Conservation (phyloP, 371 early-diverging fungal genomes). For the Lichtheimia corymbifera region DNA sequence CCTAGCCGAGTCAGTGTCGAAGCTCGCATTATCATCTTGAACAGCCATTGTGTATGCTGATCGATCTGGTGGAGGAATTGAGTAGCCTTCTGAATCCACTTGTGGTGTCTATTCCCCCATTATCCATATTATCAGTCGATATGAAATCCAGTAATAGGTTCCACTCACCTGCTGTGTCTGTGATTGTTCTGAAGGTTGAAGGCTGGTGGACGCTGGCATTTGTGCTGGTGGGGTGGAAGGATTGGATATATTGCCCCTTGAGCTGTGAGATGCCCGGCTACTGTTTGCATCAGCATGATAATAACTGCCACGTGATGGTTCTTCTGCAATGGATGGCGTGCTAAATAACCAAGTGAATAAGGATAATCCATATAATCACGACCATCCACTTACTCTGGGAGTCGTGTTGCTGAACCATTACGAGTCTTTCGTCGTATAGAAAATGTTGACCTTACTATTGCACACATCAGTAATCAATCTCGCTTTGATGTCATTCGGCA, state of each 20-base stretch:
- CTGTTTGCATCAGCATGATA: conserved; percentile 1
- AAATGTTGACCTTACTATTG: conserved; percentile 11
- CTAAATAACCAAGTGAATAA: background rate
- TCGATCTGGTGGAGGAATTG: conserved; percentile 43
- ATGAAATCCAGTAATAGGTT: too few species aligned
- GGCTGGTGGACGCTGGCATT: background rate
- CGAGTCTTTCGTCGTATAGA: conserved; percentile 17
- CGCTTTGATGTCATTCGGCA: background rate
- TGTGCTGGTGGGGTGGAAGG: background rate
- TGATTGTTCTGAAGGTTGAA: background rate
- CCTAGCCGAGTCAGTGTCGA: conserved; percentile 9
- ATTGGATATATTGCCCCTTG: background rate
- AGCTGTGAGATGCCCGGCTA: background rate
- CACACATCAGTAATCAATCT: background rate
- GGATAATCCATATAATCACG: background rate
- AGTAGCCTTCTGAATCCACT: conserved; percentile 47
- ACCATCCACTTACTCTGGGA: conserved; percentile 15
- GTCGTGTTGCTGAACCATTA: conserved; percentile 14
- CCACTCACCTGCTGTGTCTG: too few species aligned
- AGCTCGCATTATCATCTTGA: conserved; percentile 7
- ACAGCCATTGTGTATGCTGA: conserved; percentile 29
- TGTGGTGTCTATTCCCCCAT: conserved; percentile 14
- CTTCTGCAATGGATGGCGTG: background rate
- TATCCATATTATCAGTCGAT: background rate
- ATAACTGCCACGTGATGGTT: background rate